phyloP scores from a whole-genome alignment of 2,329 filamentous ascomycete genomes.

The Fusarium tuaranense region DNA sequence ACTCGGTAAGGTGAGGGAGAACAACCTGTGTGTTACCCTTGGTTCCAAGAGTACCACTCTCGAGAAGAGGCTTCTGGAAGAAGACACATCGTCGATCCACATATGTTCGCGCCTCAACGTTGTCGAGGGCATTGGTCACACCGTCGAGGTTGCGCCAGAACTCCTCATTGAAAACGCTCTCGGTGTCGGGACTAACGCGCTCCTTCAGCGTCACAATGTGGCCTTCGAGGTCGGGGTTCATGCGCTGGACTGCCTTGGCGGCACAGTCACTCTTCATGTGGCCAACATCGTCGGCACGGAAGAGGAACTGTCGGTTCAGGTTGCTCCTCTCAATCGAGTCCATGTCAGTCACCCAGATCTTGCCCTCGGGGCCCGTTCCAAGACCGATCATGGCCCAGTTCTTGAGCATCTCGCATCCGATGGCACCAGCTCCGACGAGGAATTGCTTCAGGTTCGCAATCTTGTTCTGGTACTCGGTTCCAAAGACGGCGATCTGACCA shows the following conservation, averaged over 20 bases:
- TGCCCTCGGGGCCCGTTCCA: slow-evolving; percentile 86
- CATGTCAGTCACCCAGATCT: slow-evolving; percentile 95
- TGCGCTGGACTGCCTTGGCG: slow-evolving; percentile 86
- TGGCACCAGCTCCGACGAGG: slow-evolving; percentile 94
- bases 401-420: slow-evolving; percentile 99
- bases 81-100: slow-evolving; percentile 97
- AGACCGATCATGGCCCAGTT: slow-evolving; percentile 99
- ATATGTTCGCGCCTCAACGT: slow-evolving; percentile 96
- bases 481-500: slow-evolving; percentile 96
- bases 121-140: slow-evolving; percentile 97
- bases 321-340: slow-evolving; percentile 99
- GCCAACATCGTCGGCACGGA: slow-evolving; percentile 92
- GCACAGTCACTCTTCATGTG: slow-evolving; percentile 97
- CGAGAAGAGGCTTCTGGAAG: slow-evolving; percentile 95
- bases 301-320: slow-evolving; percentile 95
- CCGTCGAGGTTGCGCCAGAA: slow-evolving; percentile 92
- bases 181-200: slow-evolving; percentile 90
- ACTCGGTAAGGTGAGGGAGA: slow-evolving; percentile 90
- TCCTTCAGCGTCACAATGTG: slow-evolving; percentile 91
- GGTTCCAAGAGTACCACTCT: slow-evolving; percentile 97
- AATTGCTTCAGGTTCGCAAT: slow-evolving; percentile 92
- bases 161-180: slow-evolving; percentile 91
- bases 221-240: slow-evolving; percentile 93
- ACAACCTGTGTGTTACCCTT: slow-evolving; percentile 99
- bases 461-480: slow-evolving; percentile 93